Evolutionary conservation across 495 filamentous ascomycete species (phyloP), one percentile per base, ranked within the genome.

Genomic region (Penicillium samsonianum): DNA sequence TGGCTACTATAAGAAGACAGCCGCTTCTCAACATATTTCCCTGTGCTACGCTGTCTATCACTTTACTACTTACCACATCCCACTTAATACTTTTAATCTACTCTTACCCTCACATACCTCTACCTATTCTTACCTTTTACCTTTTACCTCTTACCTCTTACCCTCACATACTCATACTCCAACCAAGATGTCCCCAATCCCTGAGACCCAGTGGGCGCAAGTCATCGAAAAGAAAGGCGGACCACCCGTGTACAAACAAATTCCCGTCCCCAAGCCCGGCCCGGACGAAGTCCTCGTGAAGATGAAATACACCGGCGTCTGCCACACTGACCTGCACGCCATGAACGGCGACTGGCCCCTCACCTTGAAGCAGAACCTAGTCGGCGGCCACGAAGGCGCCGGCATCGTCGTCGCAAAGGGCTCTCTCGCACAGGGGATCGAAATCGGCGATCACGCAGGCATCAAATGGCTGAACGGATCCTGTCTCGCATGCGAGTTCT

Each of bases 371-470:
- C 72, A 88, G 19, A 89, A 90, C 14, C 80, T 96, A n/a, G 87
- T 97, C 40, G 92, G 92, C 64, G 92, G 92, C n/a, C 92, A 97
- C 75, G 92, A 96, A 75, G 92, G 89, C 55, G 90, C 92, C 30
- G 92, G 92, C 65, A 74, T 92, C 38, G 89, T 96, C 31, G 91
- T 95, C 19, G 90, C 90, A 23, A 80, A 80, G 53, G 92, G 92
- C 58, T 73, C 83, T 8, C 78, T 92, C 9, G 90, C 91, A 20
- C 75, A 81, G 11, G 88, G 90, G 40, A 73, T 92, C 56, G 73
- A 91, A 65, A 79, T 94, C 59, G 91, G 91, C 61, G 89, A 94
- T 64, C 78, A 89, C 65, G 92, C 81, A 44, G 92, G 91, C 68
- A 83, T 96, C 62, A 94, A 95, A 77, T 96, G 92, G 92, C 76